These are phyloP conservation scores for Tothia fuscella DNA, from an alignment of 2,329 filamentous ascomycete genomes.

Conservation along the genomic window DNA sequence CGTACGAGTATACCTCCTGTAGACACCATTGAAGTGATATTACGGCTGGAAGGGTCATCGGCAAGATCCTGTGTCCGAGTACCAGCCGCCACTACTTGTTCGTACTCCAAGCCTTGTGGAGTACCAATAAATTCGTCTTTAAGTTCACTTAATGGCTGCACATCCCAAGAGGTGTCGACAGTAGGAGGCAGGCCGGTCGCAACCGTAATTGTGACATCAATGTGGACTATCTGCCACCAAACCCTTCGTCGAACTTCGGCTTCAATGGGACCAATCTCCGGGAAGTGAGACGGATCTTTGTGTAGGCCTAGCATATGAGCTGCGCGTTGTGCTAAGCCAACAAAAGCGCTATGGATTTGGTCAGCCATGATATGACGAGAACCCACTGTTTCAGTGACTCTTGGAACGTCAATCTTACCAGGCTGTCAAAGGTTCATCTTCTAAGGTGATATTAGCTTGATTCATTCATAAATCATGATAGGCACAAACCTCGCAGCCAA, in stretches of 20 bases:
- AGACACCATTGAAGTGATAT: neutral
- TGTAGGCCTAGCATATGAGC: constrained; percentile 38
- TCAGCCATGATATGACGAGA: neutral
- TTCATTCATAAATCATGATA: constrained; percentile 19
- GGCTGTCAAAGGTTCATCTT: neutral
- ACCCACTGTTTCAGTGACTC: neutral
- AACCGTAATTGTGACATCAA: constrained; percentile 37
- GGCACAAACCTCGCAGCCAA: constrained; percentile 26
- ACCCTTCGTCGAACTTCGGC: constrained; percentile 33
- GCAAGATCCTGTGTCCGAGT: constrained; percentile 22
- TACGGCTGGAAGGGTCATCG: neutral
- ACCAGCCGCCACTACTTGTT: constrained; percentile 22
- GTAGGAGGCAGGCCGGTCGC: constrained; percentile 36
- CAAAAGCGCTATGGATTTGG: neutral
- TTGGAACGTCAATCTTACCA: neutral
- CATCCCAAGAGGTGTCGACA: constrained; percentile 36
- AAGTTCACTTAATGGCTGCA: constrained; percentile 33
- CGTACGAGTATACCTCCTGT: neutral
- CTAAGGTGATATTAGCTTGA: neutral
- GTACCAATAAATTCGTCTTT: constrained; percentile 33
- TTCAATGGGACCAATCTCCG: constrained; percentile 30
- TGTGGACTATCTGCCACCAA: constrained; percentile 39
- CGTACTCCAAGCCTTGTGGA: constrained; percentile 26
- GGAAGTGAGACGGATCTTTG: constrained; percentile 35
- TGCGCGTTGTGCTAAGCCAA: constrained; percentile 34